A percentile compares a stretch with the other conserved stretches of the same genome.
Evolutionary conservation across 2,329 filamentous ascomycete species (phyloP).

Genomic region (Stagonosporopsis tanaceti): DNA sequence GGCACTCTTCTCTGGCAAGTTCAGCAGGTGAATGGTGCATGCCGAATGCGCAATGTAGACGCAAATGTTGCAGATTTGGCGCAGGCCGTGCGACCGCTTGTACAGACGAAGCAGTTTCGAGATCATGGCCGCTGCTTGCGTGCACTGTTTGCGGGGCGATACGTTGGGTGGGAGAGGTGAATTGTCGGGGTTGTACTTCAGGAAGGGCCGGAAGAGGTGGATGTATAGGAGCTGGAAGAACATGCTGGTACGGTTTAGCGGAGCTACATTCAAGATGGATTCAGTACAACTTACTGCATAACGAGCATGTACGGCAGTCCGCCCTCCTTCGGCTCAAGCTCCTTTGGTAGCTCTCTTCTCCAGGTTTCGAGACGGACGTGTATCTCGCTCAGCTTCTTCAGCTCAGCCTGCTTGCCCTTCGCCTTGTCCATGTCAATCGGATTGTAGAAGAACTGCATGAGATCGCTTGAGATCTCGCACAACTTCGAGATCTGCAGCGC

Average conservation of each 20-base stretch:
- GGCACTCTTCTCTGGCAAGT: constrained; percentile 90
- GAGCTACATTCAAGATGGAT: not conserved
- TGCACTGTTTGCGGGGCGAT: constrained; percentile 89
- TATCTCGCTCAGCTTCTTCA: constrained; percentile 92
- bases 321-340: constrained; percentile 88
- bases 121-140: constrained; percentile 85
- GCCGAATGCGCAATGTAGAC: constrained; percentile 96
- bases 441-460: constrained; percentile 91
- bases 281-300: constrained; percentile 76
- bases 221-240: constrained; percentile 97
- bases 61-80: constrained; percentile 94
- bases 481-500: constrained; percentile 78
- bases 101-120: constrained; percentile 95
- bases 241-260: constrained; percentile 70
- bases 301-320: constrained; percentile 83
- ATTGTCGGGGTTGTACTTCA: constrained; percentile 83
- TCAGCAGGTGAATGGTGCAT: constrained; percentile 92
- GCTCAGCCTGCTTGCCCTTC: constrained; percentile 78
- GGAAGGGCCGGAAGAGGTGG: constrained; percentile 91
- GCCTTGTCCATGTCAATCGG: constrained; percentile 69
- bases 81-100: constrained; percentile 87
- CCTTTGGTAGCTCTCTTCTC: constrained; percentile 82
- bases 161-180: constrained; percentile 88
- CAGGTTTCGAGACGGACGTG: constrained; percentile 90
- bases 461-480: constrained; percentile 92